Evolutionary conservation across 208 protist species (phyloP).

Genomic region (Leptomonas pyrrhocoris): DNA sequence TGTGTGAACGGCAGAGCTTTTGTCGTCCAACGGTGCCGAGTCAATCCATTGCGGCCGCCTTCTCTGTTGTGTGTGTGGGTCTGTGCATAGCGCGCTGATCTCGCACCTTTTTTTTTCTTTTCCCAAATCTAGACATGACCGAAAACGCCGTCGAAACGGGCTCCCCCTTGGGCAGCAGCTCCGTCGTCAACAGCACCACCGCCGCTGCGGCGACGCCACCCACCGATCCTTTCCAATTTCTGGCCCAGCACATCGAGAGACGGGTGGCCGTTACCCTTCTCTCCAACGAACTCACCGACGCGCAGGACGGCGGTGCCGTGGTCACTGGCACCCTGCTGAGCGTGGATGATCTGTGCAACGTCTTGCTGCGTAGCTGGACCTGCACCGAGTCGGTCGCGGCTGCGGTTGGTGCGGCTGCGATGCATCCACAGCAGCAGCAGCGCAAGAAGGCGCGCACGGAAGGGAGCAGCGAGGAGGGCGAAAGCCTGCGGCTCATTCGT

Average conservation of each 20-base stretch:
- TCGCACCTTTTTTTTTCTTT: too few relatives aligned
- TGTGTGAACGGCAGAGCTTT: too few relatives aligned
- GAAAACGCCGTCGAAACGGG: not conserved
- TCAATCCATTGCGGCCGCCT: too few relatives aligned
- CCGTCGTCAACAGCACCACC: too few relatives aligned
- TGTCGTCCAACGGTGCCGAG: too few relatives aligned
- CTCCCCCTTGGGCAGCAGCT: conserved; percentile 2
- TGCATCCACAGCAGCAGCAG: conserved; percentile 12
- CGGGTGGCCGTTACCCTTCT: conserved; percentile 24
- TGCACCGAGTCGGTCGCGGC: conserved; percentile 7
- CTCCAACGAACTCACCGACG: conserved; percentile 10
- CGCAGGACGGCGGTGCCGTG: conserved; percentile 1
- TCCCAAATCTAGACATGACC: too few relatives aligned
- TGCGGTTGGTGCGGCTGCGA: not conserved
- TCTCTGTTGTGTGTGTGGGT: too few relatives aligned
- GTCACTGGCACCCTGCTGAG: conserved; percentile 55
- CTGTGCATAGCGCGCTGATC: too few relatives aligned
- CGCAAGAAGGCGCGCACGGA: conserved; percentile 26
- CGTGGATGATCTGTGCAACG: conserved; percentile 75
- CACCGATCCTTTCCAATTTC: conserved; percentile 54
- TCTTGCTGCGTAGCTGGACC: conserved; percentile 57
- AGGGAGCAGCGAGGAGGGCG: not conserved
- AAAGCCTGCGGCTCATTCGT: conserved; percentile 58
- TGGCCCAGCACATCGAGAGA: conserved; percentile 51
- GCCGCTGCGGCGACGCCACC: conserved; percentile 8